A percentile compares a stretch with the other conserved stretches of the same genome.
phyloP scores from a whole-genome alignment of 148 eudicot species.

The Simmondsia chinensis region DNA sequence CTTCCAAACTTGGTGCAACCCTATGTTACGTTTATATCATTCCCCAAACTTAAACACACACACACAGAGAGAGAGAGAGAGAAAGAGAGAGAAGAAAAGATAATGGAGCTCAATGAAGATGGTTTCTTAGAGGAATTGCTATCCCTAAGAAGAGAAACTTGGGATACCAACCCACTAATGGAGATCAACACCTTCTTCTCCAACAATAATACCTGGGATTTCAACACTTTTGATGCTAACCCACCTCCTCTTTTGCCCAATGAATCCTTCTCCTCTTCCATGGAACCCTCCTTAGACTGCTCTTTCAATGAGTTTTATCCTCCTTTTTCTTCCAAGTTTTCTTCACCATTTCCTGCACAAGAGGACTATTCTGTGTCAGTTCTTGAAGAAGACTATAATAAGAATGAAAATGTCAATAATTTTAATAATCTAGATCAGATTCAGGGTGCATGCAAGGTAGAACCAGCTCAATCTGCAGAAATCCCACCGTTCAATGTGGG shows the following conservation, averaged over 20 bases:
- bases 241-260: conserved; percentile 8
- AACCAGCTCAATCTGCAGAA: conserved; percentile 12
- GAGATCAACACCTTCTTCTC: conserved; percentile 26
- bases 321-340: conserved; percentile 13
- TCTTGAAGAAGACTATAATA: neutral
- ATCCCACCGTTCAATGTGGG: conserved; percentile 17
- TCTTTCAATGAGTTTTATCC: conserved; percentile 12
- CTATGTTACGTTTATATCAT: conserved; percentile 5
- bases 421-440: conserved; percentile 6
- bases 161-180: conserved; percentile 17
- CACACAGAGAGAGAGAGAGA: conserved; percentile 4
- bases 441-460: conserved; percentile 26
- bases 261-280: conserved; percentile 13
- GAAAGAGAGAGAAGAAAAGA: conserved; percentile 8
- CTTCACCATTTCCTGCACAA: conserved; percentile 4
- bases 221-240: conserved; percentile 16
- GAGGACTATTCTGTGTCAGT: conserved; percentile 11
- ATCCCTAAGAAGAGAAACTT: conserved; percentile 33
- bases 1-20: conserved; percentile 1
- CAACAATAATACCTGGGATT: conserved; percentile 13
- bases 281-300: conserved; percentile 14
- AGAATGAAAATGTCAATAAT: neutral
- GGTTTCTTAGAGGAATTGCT: conserved; percentile 61
- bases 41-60: neutral
- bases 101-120: conserved; percentile 45